Percentiles rank a stretch among this genome's conserved stretches.
phyloP scores from a whole-genome alignment of 116 monocot species.

The Cymodocea nodosa region DNA sequence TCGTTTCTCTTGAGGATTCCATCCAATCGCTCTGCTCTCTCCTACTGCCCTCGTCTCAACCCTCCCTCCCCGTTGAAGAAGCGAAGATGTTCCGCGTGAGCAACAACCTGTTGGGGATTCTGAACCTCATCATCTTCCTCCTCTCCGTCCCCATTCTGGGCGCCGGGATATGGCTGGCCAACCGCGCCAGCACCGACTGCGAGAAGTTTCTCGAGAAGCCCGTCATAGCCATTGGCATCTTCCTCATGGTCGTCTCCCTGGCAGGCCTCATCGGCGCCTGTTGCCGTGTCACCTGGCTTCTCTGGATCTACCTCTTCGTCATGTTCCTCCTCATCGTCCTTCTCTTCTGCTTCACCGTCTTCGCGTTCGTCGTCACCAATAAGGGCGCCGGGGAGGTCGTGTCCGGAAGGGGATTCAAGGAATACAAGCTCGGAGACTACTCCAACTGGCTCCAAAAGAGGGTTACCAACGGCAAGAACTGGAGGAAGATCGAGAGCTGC shows the following conservation, averaged over 20 bases:
- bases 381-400: slow-evolving; percentile 86
- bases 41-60: no score
- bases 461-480: slow-evolving; percentile 42
- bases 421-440: slow-evolving; percentile 86
- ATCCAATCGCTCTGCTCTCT: no score
- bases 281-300: slow-evolving; percentile 53
- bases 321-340: slow-evolving; percentile 87
- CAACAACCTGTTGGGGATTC: slow-evolving; percentile 74
- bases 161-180: slow-evolving; percentile 61
- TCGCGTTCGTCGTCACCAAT: slow-evolving; percentile 88
- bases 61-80: no score
- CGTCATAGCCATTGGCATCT: slow-evolving; percentile 54
- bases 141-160: slow-evolving; percentile 74
- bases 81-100: slow-evolving; percentile 42
- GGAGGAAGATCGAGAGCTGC: slow-evolving; percentile 67
- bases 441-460: slow-evolving; percentile 85
- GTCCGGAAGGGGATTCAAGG: slow-evolving; percentile 64
- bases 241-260: slow-evolving; percentile 68
- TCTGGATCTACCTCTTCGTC: slow-evolving; percentile 81
- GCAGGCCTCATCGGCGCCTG: slow-evolving; percentile 84
- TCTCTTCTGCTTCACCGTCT: slow-evolving; percentile 75
- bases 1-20: no score
- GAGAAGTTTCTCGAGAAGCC: slow-evolving; percentile 76
- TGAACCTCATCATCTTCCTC: slow-evolving; percentile 56
- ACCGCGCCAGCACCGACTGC: slow-evolving; percentile 51